Percentiles rank a stretch among this genome's conserved stretches.
Evolutionary conservation across 768 basidiomycete species (phyloP).

Genomic region (Pleurotus eryngii): DNA sequence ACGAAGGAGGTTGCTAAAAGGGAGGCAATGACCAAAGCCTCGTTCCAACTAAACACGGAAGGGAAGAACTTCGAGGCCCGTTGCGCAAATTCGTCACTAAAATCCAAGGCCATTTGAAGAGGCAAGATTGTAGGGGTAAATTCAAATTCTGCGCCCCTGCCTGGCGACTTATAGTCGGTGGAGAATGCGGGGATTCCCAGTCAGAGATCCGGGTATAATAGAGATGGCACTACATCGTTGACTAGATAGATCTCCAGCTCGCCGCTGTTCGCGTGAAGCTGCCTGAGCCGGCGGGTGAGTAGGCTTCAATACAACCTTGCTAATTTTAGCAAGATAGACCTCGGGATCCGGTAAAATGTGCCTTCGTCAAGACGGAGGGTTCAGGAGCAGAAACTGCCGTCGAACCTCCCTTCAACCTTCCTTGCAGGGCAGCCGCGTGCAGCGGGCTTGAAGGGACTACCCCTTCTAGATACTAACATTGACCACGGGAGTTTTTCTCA

Average conservation of each 20-base stretch:
- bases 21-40: background rate
- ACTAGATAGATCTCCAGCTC: no score
- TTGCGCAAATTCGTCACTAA: background rate
- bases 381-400: background rate
- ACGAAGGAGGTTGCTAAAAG: background rate
- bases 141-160: no score
- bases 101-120: background rate
- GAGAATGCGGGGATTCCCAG: no score
- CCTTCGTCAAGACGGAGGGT: background rate
- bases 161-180: no score
- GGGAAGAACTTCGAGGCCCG: background rate
- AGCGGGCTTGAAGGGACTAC: no score
- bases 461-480: no score
- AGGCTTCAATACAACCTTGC: background rate
- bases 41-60: background rate
- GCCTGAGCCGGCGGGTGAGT: background rate
- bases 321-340: background rate
- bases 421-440: no score
- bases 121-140: no score
- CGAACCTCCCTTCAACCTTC: no score
- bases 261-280: background rate
- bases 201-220: no score
- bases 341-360: background rate
- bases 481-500: no score
- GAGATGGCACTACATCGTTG: no score